Evolutionary conservation across 1,284 basidiomycete species (phyloP).

Genomic region (Sporisorium scitamineum): DNA sequence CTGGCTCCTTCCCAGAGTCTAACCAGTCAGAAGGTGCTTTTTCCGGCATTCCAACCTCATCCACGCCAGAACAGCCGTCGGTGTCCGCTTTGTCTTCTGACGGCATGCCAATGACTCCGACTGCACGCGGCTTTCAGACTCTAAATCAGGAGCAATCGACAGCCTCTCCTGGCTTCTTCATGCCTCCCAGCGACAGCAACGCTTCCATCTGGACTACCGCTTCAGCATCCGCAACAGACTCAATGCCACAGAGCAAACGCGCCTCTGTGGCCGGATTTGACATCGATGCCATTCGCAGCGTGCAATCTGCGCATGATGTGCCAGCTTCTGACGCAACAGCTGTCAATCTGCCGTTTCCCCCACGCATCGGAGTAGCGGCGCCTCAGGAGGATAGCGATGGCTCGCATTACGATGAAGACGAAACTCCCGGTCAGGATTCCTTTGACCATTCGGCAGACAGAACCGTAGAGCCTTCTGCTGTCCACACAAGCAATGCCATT

Average conservation of each 20-base stretch:
- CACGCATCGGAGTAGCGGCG: conserved; percentile 16
- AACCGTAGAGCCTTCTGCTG: conserved; percentile 15
- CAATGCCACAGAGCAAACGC: conserved; percentile 35
- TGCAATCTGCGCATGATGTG: conserved; percentile 20
- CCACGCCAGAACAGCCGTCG: background rate
- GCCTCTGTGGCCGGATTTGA: conserved; percentile 43
- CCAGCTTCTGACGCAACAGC: background rate
- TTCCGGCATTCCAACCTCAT: background rate
- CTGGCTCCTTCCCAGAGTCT: conserved; percentile 21
- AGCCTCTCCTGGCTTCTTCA: conserved; percentile 6
- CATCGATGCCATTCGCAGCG: conserved; percentile 33
- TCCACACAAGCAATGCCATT: background rate
- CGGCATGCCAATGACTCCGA: conserved; percentile 10
- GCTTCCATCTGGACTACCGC: conserved; percentile 44
- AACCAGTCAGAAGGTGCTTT: background rate
- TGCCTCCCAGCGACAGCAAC: conserved; percentile 38
- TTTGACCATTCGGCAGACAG: conserved; percentile 25
- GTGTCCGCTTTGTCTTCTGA: conserved; percentile 5
- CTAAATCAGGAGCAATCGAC: conserved; percentile 3
- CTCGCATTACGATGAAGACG: conserved; percentile 50
- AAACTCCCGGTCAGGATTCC: conserved; percentile 19
- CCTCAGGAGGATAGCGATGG: conserved; percentile 45
- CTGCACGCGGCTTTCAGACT: conserved; percentile 31
- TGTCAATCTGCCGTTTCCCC: conserved; percentile 4
- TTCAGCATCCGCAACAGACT: conserved; percentile 22